Evolutionary conservation across 2,329 filamentous ascomycete genomes (phyloP), one percentile per base, ranked within the genome.

Genomic region (Diaporthe citri): DNA sequence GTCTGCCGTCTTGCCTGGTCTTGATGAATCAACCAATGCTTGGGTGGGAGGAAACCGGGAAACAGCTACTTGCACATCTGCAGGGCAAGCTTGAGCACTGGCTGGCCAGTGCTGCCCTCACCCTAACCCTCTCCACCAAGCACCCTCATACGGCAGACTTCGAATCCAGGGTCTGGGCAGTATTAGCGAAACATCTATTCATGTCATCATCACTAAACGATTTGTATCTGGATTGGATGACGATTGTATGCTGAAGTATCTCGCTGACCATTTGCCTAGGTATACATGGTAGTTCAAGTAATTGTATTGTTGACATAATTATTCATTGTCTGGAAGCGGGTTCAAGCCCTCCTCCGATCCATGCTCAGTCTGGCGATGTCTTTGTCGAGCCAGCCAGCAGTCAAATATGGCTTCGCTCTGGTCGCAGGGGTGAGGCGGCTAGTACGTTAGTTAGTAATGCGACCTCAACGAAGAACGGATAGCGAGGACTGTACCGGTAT

Each of bases 11-110:
- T 67, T 52, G 62, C 39, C 46, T 51, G 62, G 62, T 66, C 62
- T 66, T 66, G 31, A 51, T 66, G 43, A 66, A 51, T n/a, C 62
- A 25, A 51, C 62, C 43, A 66, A 66, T 43, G 10, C 62, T 66
- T 66, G 62, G 62, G 17, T 62, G n/a, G 12, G 1, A 36, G 62
- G 43, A 7, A 62, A 28, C 46, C 43, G 41, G 28, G 46, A 51
- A 25, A 51, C 7, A 51, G 28, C 43, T 51, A n/a, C 59, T 4
- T 62, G 36, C 36, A 34, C n/a, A 43, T 41, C n/a, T 25, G n/a
- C 39, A 39, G 22, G 36, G 22, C n/a, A 28, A 64, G 39, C 39
- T 22, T 31, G 39, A 22, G 59, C 39, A 46, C 17, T 41, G 57
- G 36, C 17, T 41, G 57, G 36, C 59, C 15, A 28, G 43, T 22